Conservation (phyloP, 306 rosid species). For the Ceratonia siliqua region DNA sequence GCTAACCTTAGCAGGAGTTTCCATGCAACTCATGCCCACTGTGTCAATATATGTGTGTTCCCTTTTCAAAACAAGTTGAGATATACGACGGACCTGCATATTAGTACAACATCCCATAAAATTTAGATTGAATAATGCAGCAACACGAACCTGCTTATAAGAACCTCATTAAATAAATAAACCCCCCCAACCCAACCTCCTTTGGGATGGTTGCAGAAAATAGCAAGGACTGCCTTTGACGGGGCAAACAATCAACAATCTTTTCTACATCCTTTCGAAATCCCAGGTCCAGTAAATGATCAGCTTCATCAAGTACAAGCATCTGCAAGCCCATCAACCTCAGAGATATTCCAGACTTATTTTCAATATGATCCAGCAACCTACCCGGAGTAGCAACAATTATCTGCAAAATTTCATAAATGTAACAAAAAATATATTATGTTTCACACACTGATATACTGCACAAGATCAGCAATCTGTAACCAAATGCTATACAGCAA, state of each 20-base stretch:
- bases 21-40: constrained; percentile 78
- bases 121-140: constrained; percentile 29
- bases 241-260: constrained; percentile 94
- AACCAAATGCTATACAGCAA: constrained; percentile 5
- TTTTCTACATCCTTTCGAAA: constrained; percentile 91
- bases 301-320: constrained; percentile 95
- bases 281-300: constrained; percentile 85
- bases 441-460: background rate
- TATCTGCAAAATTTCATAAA: constrained; percentile 54
- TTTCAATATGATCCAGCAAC: constrained; percentile 91
- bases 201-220: constrained; percentile 92
- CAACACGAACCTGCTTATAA: constrained; percentile 17
- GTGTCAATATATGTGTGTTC: constrained; percentile 85
- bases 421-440: constrained; percentile 16
- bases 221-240: constrained; percentile 76
- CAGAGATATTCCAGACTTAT: constrained; percentile 75
- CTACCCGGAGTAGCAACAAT: constrained; percentile 97
- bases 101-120: constrained; percentile 25
- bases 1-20: constrained; percentile 79
- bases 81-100: constrained; percentile 80
- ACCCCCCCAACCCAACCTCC: constrained; percentile 63
- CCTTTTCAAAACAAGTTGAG: constrained; percentile 91
- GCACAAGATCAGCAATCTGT: constrained; percentile 19
- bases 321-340: constrained; percentile 84
- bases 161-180: constrained; percentile 15